Conservation (phyloP, 768 basidiomycete genomes). For the Xerocomus potaroensis region DNA sequence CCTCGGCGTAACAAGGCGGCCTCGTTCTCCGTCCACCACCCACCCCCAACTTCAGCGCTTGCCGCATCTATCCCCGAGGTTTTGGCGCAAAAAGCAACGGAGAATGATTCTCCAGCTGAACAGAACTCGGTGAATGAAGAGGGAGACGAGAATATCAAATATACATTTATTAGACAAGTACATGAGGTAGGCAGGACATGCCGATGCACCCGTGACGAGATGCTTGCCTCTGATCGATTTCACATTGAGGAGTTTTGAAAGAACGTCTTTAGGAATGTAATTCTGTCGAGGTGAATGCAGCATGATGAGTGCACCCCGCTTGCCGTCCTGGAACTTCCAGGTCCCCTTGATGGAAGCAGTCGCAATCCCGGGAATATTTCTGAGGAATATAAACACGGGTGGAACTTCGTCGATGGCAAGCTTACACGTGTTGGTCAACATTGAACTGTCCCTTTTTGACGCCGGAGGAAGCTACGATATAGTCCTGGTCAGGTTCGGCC, state of each 20-base stretch:
- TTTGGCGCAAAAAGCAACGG: slow-evolving; percentile 6
- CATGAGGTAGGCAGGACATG: slow-evolving; percentile 27
- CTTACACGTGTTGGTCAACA: slow-evolving; percentile 4
- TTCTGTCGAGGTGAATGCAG: slow-evolving; percentile 22
- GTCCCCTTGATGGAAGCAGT: slow-evolving; percentile 27
- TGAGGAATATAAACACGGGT: not conserved
- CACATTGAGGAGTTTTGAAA: slow-evolving; percentile 5
- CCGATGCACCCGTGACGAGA: slow-evolving; percentile 23
- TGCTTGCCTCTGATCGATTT: slow-evolving; percentile 14
- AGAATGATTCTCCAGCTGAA: slow-evolving; percentile 10
- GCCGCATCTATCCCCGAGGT: not conserved
- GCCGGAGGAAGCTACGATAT: slow-evolving; percentile 20
- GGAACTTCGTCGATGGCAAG: not conserved
- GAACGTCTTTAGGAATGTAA: slow-evolving; percentile 5
- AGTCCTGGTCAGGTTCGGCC: slow-evolving; percentile 11
- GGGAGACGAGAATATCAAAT: not conserved
- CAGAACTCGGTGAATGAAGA: not conserved
- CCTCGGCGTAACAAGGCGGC: slow-evolving; percentile 3
- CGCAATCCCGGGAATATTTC: slow-evolving; percentile 11
- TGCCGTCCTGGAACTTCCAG: slow-evolving; percentile 23
- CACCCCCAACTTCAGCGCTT: not conserved
- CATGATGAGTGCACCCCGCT: slow-evolving; percentile 29
- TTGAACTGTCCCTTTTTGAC: slow-evolving; percentile 12
- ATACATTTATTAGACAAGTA: slow-evolving; percentile 20
- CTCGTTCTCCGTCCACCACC: slow-evolving; percentile 7